A percentile compares a stretch with the other conserved stretches of the same genome.
phyloP scores from a whole-genome alignment of 73 alveolate species.

The Tetrahymena thermophila region DNA sequence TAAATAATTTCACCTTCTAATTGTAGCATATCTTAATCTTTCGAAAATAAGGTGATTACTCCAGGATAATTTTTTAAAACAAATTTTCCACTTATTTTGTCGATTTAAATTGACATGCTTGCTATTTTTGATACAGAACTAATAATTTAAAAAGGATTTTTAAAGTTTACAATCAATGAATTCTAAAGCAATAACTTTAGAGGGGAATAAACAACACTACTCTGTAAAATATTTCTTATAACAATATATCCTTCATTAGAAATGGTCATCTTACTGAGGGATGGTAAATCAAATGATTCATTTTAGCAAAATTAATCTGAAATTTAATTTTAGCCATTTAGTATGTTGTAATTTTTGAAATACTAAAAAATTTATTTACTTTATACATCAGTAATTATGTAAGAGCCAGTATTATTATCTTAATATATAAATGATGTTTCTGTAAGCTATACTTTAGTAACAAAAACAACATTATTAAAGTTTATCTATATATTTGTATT shows the following conservation, averaged over 20 bases:
- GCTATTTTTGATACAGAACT: neutral
- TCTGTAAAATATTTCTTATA: too few species aligned
- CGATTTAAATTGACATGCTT: neutral
- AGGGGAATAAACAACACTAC: neutral
- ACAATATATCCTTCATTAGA: neutral
- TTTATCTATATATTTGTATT: neutral
- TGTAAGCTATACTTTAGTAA: neutral
- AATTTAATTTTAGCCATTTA: neutral
- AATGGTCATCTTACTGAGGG: neutral
- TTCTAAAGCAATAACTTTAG: too few species aligned
- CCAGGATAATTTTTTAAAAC: neutral
- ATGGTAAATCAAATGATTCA: neutral
- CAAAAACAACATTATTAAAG: neutral
- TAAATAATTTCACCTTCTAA: neutral
- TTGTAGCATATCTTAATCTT: neutral
- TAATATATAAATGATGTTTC: neutral
- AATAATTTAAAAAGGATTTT: too few species aligned
- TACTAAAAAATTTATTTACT: neutral
- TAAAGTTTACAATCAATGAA: neutral
- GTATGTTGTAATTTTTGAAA: neutral
- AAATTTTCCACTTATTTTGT: neutral
- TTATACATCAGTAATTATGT: neutral
- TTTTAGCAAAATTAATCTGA: neutral
- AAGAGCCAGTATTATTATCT: neutral
- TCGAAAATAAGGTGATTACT: neutral